Base-by-base conservation (phyloP, 2,329 filamentous ascomycete genomes). In the Pseudogymnoascus sp. region DNA sequence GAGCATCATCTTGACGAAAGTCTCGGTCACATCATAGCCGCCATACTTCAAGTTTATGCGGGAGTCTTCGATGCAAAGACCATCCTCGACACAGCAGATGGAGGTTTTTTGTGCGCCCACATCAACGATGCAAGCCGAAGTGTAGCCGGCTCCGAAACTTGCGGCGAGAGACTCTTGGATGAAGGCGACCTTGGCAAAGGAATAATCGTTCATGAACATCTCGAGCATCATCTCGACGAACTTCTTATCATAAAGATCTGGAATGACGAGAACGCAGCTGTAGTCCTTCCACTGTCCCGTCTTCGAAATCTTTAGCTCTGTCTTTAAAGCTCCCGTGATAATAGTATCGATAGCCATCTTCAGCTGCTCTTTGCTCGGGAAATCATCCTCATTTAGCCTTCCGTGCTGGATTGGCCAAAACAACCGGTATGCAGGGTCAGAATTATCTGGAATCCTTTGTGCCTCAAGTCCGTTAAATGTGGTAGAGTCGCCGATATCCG, bases 51-150 rank as follows among this genome's bases (percentile, higher is more conserved):
- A 78, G 73, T 97, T 97, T 72, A 99, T 85, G 13, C 94, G 86
- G 13, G 94, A 99, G 72, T 97, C 93, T 66, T 97, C 94, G 27
- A 96, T 84, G 71, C 91, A 92, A 76, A 99, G 89, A 1, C 94
- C 94, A 74, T 99, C 94, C 70, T 99, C 94, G 9, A 99, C 92
- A 68, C 94, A 99, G 65, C 92, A 93, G 33, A 99, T 89, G 0
- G 94, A 96, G 1, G 94, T 97, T 81, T 99, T 99, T 73, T 97
- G 92, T 0, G 94, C 93, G 10, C 94, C 94, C 62, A 99, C 89
- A 72, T 99, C 94, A 9, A 99, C 92, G 62, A 99, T 92, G 69
- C 94, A 99, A 17, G 91, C 90, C 65, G 90, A 91, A 0, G 92
- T 95, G 71, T 95, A 97, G 6, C 94, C 94, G 3, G 93, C 94